These are phyloP conservation scores for Pseudogymnoascus sp. DNA, from an alignment of 2,329 filamentous ascomycete species.

Conservation along the genomic window DNA sequence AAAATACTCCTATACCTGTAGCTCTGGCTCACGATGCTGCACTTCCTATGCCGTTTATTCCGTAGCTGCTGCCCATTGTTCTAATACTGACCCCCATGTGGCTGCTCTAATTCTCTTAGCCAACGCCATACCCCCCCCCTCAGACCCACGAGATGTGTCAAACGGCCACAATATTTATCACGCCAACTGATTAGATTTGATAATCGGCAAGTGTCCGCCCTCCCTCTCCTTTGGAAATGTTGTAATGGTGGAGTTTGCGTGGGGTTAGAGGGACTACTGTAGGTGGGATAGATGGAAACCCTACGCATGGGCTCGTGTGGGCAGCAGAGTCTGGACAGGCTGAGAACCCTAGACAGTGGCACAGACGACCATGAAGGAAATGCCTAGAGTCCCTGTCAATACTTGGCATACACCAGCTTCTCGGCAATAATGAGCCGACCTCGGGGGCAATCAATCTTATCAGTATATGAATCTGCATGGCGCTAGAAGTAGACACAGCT, in stretches of 20 bases:
- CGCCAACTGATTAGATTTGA: conserved; percentile 6
- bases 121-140: background rate
- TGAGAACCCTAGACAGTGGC: background rate
- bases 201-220: background rate
- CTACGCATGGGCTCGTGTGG: background rate
- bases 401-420: conserved; percentile 1
- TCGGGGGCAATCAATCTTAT: background rate
- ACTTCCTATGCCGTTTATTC: background rate
- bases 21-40: background rate
- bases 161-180: background rate
- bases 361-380: background rate
- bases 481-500: background rate
- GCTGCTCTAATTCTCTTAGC: background rate
- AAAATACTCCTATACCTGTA: background rate
- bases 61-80: background rate
- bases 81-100: background rate
- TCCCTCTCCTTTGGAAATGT: background rate
- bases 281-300: background rate
- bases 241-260: background rate
- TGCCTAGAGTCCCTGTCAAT: background rate
- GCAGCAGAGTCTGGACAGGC: background rate
- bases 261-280: background rate
- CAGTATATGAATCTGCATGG: background rate
- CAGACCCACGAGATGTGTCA: background rate
- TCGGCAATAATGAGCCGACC: background rate